Conservation (phyloP, 331 rosid species). For the Quercus tomentella region DNA sequence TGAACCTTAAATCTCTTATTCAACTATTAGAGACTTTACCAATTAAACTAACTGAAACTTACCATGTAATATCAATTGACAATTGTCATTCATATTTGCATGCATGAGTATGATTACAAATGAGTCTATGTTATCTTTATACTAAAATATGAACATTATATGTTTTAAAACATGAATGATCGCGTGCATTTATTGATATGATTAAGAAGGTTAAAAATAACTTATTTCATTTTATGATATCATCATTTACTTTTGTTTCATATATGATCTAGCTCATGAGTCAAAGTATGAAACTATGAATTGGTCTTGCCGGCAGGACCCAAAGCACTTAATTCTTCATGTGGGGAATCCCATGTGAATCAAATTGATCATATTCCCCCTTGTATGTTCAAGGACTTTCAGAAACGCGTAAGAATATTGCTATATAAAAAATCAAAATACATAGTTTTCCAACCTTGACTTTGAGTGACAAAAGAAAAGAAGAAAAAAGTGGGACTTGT, state of each 20-base stretch:
- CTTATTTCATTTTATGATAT: neutral
- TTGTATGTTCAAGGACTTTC: too few species aligned
- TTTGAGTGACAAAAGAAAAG: neutral
- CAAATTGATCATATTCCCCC: neutral
- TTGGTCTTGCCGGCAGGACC: too few species aligned
- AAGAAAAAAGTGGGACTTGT: neutral
- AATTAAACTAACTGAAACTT: too few species aligned
- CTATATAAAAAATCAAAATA: too few species aligned
- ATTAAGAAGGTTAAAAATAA: neutral
- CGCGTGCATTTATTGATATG: neutral
- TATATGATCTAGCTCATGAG: neutral
- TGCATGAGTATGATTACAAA: neutral
- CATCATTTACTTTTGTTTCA: neutral
- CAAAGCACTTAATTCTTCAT: neutral
- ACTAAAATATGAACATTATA: neutral
- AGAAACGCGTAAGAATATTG: too few species aligned
- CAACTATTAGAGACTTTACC: fast-evolving
- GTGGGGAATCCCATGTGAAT: neutral
- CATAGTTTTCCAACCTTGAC: neutral
- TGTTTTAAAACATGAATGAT: neutral
- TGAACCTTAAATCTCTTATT: fast-evolving
- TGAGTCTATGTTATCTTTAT: neutral
- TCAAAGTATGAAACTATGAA: too few species aligned
- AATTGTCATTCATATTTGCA: neutral
- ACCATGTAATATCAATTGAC: too few species aligned